Evolutionary conservation across 306 rosid genomes (phyloP).

Genomic region (Macrotyloma uniflorum): DNA sequence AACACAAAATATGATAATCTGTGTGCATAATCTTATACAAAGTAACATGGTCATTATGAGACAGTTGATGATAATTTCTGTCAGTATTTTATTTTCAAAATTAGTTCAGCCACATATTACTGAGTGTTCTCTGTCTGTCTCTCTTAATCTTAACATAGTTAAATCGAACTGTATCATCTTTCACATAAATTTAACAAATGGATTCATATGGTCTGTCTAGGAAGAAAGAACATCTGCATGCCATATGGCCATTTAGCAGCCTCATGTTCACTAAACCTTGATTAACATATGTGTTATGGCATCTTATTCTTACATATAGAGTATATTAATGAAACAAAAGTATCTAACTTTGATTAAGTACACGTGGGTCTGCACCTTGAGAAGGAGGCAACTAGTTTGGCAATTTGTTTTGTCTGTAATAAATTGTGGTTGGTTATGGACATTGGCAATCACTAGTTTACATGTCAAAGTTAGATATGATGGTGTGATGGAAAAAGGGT

Average conservation of each 20-base stretch:
- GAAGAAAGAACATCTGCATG: not conserved
- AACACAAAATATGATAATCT: not conserved
- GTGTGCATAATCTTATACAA: not conserved
- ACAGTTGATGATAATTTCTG: not conserved
- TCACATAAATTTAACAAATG: not conserved
- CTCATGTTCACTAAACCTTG: not conserved
- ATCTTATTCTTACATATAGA: not conserved
- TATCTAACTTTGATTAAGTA: not conserved
- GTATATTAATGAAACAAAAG: not conserved
- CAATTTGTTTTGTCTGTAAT: not conserved
- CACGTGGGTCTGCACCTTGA: constrained; percentile 9
- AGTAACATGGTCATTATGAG: not conserved
- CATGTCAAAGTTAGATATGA: not conserved
- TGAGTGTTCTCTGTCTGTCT: too few relatives aligned
- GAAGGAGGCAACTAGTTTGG: not conserved
- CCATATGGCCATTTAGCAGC: not conserved
- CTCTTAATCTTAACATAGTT: not conserved
- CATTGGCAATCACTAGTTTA: not conserved
- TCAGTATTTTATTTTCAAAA: not conserved
- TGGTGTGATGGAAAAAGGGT: not conserved
- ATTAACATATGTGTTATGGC: not conserved
- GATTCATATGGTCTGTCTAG: not conserved
- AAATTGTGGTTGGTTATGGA: not conserved
- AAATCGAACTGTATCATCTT: not conserved
- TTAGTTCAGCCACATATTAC: not conserved